Evolutionary conservation across 179 eudicot species (phyloP), one percentile per base, ranked within the genome.

Genomic region (Silene noctiflora): DNA sequence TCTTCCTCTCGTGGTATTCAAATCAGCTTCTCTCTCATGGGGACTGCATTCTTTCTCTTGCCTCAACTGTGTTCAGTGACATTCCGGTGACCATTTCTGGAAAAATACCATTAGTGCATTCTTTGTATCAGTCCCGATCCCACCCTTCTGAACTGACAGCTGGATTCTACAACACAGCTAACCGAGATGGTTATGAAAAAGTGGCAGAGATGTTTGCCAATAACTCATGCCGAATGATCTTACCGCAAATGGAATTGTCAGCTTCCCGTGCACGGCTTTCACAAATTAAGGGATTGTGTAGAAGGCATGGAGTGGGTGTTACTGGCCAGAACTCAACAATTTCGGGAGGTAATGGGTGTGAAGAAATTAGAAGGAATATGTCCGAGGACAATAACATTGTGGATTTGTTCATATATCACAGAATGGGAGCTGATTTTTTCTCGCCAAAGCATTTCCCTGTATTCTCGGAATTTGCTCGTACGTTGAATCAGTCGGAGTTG

Each of bases 1-100:
- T 91, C 80, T 94, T 94, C 81, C 97, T 94, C 48, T 88, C 92
- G 4, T 94, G 98, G 98, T 94, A 91, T 78, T 94, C 98, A 3
- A 76, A 20, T 80, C 85, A 85, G 79, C 93, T 94, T 66, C 67
- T 88, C 56, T 62, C 86, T 60, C 98, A 94, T 44, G 91, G 88
- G 19, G 88, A 89, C 22, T 81, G 90, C 51, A 67, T 94, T 44
- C 85, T 94, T 24, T 94, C 93, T 4, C 79, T 87, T 31, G 93
- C 91, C 22, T 72, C 90, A 11, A 74, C 87, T 8, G 75, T 80
- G 14, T 91, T 94, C 78, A 35, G 79, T 0, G 90, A 83, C 71
- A 63, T 29, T 2, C 64, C 77, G 4, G 82, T 87, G n/a, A 78
- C 76, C 19, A 33, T 91, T 31, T 82, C 89, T 1, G 97, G 92